Evolutionary conservation across 768 basidiomycete species (phyloP).

Genomic region (Holtermanniella nyarrowii): DNA sequence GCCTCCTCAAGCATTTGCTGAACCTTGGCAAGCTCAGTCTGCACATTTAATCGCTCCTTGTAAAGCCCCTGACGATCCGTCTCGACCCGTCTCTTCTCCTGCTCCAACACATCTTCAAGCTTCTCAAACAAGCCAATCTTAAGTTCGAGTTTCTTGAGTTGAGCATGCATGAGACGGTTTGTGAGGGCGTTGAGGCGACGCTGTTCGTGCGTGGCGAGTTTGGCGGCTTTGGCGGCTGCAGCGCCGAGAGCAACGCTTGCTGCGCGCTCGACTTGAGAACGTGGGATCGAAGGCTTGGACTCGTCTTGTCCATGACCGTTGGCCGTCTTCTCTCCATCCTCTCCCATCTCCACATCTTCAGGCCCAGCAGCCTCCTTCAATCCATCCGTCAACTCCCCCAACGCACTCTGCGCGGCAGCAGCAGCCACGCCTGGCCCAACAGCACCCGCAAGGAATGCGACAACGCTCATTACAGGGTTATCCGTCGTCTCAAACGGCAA

Average conservation of each 20-base stretch:
- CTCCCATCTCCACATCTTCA: constrained; percentile 36
- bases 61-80: constrained; percentile 66
- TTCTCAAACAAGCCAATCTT: constrained; percentile 94
- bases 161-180: constrained; percentile 62
- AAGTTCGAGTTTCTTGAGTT: constrained; percentile 71
- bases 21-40: constrained; percentile 30
- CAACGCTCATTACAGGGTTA: constrained; percentile 97
- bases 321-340: constrained; percentile 42
- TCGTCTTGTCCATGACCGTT: constrained; percentile 12
- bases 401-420: constrained; percentile 81
- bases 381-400: constrained; percentile 66
- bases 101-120: constrained; percentile 85
- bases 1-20: constrained; percentile 29
- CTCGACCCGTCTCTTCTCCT: constrained; percentile 77
- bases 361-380: constrained; percentile 40
- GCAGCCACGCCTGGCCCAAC: constrained; percentile 83
- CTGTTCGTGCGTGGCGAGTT: constrained; percentile 75
- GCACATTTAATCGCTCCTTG: constrained; percentile 52
- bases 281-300: constrained; percentile 6
- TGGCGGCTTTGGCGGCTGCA: constrained; percentile 70
- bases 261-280: constrained; percentile 64
- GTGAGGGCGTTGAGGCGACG: constrained; percentile 67
- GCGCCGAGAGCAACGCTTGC: constrained; percentile 80
- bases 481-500: constrained; percentile 91
- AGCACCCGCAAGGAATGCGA: constrained; percentile 81